Evolutionary conservation across 2,329 filamentous ascomycete species (phyloP).

Genomic region (Lomentospora prolificans): DNA sequence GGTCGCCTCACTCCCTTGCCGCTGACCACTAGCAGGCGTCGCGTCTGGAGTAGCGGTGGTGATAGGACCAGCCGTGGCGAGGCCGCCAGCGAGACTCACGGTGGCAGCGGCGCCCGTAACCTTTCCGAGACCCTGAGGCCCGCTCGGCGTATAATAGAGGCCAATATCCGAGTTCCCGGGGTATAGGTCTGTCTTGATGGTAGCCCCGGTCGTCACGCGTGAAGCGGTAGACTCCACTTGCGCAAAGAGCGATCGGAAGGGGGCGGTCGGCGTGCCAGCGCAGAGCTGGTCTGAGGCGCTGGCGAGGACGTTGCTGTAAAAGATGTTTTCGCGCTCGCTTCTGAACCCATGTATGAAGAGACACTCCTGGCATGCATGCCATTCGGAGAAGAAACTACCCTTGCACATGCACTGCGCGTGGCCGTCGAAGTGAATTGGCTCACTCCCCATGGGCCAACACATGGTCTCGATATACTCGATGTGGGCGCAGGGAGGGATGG

Average conservation of each 20-base stretch:
- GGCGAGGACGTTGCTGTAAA: conserved; percentile 24
- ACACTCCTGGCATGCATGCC: conserved; percentile 31
- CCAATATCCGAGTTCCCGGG: conserved; percentile 28
- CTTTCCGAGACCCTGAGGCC: conserved; percentile 26
- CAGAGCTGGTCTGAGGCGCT: conserved; percentile 26
- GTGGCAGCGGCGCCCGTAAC: conserved; percentile 30
- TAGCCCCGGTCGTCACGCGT: conserved; percentile 21
- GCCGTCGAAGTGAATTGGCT: conserved; percentile 15
- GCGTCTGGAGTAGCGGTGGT: neutral
- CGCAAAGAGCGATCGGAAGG: conserved; percentile 24
- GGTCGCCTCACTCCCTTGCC: neutral
- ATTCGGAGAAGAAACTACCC: conserved; percentile 32
- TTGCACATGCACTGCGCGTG: conserved; percentile 31
- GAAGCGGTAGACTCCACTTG: conserved; percentile 18
- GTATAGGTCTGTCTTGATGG: conserved; percentile 21
- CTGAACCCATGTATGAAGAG: conserved; percentile 29
- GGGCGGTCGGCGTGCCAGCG: conserved; percentile 25
- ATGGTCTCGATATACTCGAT: conserved; percentile 19
- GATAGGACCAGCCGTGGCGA: conserved; percentile 5
- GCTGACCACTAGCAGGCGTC: neutral
- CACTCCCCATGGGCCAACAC: conserved; percentile 21
- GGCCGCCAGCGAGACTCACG: conserved; percentile 17
- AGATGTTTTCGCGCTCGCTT: conserved; percentile 22
- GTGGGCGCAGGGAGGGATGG: conserved; percentile 19
- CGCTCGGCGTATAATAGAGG: conserved; percentile 30